These are phyloP conservation scores for Penicillium sp. DNA, from an alignment of 2,329 filamentous ascomycete species.

Conservation along the genomic window DNA sequence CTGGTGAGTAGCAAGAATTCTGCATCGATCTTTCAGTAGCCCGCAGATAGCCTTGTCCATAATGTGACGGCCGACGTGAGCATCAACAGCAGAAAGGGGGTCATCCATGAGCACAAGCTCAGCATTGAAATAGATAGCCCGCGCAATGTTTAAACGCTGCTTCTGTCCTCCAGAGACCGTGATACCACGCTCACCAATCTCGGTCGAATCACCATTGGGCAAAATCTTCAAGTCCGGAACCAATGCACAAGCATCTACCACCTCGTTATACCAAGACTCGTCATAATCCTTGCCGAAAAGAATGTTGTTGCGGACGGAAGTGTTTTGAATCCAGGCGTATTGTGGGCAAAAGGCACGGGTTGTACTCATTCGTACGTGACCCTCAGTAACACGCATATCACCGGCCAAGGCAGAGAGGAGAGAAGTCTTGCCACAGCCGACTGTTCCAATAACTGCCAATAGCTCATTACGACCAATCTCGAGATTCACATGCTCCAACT, in stretches of 20 bases:
- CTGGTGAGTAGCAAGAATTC: constrained; percentile 91
- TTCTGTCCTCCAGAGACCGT: constrained; percentile 95
- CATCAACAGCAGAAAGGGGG: constrained; percentile 57
- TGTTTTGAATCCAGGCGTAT: constrained; percentile 97
- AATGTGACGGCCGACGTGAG: constrained; percentile 66
- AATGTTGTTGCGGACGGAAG: constrained; percentile 84
- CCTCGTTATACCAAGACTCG: constrained; percentile 74
- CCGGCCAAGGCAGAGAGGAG: constrained; percentile 85
- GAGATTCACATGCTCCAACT: constrained; percentile 40
- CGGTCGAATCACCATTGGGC: constrained; percentile 83
- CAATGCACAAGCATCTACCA: constrained; percentile 84
- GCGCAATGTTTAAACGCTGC: constrained; percentile 89
- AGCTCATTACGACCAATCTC: constrained; percentile 40
- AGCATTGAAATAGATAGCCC: constrained; percentile 67
- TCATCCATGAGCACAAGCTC: constrained; percentile 66
- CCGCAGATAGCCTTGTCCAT: constrained; percentile 95
- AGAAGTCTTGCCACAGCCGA: constrained; percentile 84
- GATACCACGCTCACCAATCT: constrained; percentile 94
- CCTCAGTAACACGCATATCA: constrained; percentile 74
- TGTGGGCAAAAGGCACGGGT: constrained; percentile 90
- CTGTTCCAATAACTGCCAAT: constrained; percentile 63
- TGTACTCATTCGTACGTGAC: constrained; percentile 77
- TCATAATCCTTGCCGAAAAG: constrained; percentile 80
- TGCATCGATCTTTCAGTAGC: constrained; percentile 81
- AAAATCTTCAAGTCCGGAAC: constrained; percentile 87